Evolutionary conservation across 2,329 filamentous ascomycete genomes (phyloP), one percentile per base, ranked within the genome.

Genomic region (Epichloe gansuensis): DNA sequence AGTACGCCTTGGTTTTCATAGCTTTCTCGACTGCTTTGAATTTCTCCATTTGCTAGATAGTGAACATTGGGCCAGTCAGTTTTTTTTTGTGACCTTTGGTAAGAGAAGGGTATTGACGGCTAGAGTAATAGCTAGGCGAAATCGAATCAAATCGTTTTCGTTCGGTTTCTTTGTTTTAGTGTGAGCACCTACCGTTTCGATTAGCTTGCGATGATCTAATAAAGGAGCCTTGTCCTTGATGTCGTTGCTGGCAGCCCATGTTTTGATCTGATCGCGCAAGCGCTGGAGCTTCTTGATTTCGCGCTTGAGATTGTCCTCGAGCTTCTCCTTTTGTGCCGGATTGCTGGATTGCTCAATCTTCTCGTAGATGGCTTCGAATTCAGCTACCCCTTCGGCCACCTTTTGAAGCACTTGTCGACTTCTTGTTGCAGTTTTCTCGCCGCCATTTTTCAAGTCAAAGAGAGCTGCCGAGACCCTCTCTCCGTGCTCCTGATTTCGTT

Each of bases 11-110:
- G 53, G 93, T 98, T 77, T 98, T 98, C 93, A 98, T 97, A 65
- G 95, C 93, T 76, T 98, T 98, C 72, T 98, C 93, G 51, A 98
- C 93, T n/a, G 91, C 91, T 75, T 98, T 98, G 81, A 98, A 98
- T 64, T 89, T 90, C 73, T 98, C 93, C 93, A 98, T 98, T 87
- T 91, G 85, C 88, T 93, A 72, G 69, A 62, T 13, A 37, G 25
- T 11, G 48, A 47, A 48, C 5, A 38, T 39, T 39, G 39, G 3
- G 23, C 28, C 38, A 25, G 13, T 31, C 43, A 51, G 38, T 37
- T 43, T 48, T 21, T 21, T 21, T 23, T 31, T 31, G 31, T 31
- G 31, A 31, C 9, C 9, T 11, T 31, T 31, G 31, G 3, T 31
- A 31, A 31, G 1, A 31, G 31, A 11, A 31, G 31, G 9, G 31